Percentiles rank a stretch among this genome's conserved stretches.
Conservation (phyloP, 495 filamentous ascomycete species). For the Podospora comata region DNA sequence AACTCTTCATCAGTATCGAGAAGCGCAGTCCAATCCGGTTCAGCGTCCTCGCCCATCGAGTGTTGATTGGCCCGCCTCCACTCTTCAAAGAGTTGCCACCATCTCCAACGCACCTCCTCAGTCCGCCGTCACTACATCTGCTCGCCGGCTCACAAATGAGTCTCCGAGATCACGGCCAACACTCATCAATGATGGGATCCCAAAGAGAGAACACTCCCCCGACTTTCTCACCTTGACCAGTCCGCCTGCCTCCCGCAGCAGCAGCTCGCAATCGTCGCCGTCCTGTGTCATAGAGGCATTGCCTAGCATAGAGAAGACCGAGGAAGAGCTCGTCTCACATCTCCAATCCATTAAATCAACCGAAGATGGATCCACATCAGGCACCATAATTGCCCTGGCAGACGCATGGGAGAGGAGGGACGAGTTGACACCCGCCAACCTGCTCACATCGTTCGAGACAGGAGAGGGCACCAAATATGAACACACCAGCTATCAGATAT, state of each 20-base stretch:
- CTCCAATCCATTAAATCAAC: constrained; percentile 27
- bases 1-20: constrained; percentile 34
- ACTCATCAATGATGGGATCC: constrained; percentile 25
- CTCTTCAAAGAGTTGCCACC: constrained; percentile 19
- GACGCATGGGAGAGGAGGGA: constrained; percentile 34
- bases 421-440: constrained; percentile 27
- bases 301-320: constrained; percentile 9
- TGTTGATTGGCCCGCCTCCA: constrained; percentile 14
- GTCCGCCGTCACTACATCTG: constrained; percentile 1
- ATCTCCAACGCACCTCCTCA: constrained; percentile 15
- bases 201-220: constrained; percentile 34
- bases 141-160: constrained; percentile 16
- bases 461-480: constrained; percentile 35
- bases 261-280: background rate
- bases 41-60: constrained; percentile 3
- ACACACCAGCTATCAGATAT: constrained; percentile 48
- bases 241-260: constrained; percentile 3
- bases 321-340: constrained; percentile 39
- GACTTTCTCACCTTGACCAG: constrained; percentile 24
- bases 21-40: constrained; percentile 14
- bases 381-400: constrained; percentile 36
- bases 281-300: constrained; percentile 24
- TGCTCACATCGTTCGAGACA: constrained; percentile 33
- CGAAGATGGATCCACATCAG: constrained; percentile 30
- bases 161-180: constrained; percentile 9